Conservation (phyloP, 768 basidiomycete species). For the Trametes maxima region DNA sequence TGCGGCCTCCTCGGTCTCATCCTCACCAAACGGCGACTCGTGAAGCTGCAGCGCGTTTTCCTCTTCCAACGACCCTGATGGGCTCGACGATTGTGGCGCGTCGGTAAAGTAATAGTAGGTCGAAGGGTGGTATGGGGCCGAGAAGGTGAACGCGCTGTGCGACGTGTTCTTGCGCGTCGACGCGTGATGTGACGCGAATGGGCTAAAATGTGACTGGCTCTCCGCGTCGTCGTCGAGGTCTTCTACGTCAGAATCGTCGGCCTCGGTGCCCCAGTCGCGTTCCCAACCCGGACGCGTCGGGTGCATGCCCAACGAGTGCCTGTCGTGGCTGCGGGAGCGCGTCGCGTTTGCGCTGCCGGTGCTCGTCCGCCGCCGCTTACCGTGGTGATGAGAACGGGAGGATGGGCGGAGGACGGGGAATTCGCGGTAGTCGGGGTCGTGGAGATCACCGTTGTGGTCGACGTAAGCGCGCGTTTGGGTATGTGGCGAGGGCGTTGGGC, state of each 20-base stretch:
- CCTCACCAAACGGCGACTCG: conserved; percentile 26
- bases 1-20: conserved; percentile 12
- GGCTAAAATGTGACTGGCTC: conserved; percentile 24
- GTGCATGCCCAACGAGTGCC: conserved; percentile 21
- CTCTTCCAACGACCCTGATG: conserved; percentile 28
- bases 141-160: conserved; percentile 22
- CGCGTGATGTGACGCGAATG: conserved; percentile 23
- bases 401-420: conserved; percentile 47
- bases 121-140: conserved; percentile 19
- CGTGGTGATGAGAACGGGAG: conserved; percentile 8
- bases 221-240: conserved; percentile 27
- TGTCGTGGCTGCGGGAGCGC: conserved; percentile 23
- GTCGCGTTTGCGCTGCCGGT: conserved; percentile 12
- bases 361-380: conserved; percentile 17
- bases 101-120: conserved; percentile 27
- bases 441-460: conserved; percentile 62
- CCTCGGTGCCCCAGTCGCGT: conserved; percentile 29
- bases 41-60: conserved; percentile 23
- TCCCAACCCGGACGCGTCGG: conserved; percentile 30
- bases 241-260: conserved; percentile 29
- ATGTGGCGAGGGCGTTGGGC: conserved; percentile 24
- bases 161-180: conserved; percentile 17
- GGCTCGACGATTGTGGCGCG: conserved; percentile 26
- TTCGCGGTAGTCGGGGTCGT: conserved; percentile 69
- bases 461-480: conserved; percentile 47